phyloP scores from a whole-genome alignment of 2,329 filamentous ascomycete species.

The Fusarium siculi region DNA sequence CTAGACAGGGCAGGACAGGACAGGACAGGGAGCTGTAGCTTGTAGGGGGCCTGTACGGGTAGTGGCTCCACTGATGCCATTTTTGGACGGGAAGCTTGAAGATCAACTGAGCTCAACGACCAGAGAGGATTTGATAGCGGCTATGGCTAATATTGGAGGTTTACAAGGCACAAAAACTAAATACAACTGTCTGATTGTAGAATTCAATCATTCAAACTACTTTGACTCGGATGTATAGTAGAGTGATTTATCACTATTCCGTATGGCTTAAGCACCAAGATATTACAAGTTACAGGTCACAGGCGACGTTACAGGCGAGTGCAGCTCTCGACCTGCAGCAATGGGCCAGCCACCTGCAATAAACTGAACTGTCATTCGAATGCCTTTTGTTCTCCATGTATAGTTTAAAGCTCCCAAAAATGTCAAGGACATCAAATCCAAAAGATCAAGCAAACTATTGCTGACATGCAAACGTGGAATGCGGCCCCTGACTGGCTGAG shows the following conservation, averaged over 20 bases:
- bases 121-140: background rate
- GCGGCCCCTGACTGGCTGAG: constrained; percentile 16
- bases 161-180: background rate
- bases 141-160: background rate
- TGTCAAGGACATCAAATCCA: background rate
- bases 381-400: background rate
- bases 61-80: constrained; percentile 16
- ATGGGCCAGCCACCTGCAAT: background rate
- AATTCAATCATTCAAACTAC: background rate
- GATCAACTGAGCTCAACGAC: background rate
- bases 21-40: constrained; percentile 7
- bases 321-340: background rate
- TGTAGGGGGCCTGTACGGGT: background rate
- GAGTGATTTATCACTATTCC: background rate
- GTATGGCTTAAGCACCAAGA: background rate
- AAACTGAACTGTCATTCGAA: background rate
- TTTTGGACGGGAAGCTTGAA: background rate
- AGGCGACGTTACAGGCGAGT: background rate
- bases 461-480: constrained; percentile 11
- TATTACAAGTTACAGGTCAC: background rate
- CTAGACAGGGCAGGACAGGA: background rate
- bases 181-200: background rate
- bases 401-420: too few relatives aligned
- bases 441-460: background rate
- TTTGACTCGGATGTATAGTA: background rate